Evolutionary conservation across 257 asterid genomes (phyloP), one percentile per base, ranked within the genome.

Genomic region (Solanum medicagineum): DNA sequence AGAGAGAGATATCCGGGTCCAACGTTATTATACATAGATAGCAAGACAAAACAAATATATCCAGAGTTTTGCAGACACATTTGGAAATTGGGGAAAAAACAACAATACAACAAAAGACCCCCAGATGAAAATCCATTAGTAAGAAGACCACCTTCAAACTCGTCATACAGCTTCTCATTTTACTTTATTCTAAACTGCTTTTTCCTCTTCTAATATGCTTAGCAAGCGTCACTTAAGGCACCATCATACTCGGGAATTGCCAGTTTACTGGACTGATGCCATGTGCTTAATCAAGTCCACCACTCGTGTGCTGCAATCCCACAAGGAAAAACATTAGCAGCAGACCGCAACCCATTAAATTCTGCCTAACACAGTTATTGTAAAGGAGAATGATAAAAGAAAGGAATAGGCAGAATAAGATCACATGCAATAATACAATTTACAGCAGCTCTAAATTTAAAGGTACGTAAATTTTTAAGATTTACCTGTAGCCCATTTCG

Each of bases 401-500:
- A 14, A 29, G 16, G 42, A 4, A 66, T 66, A 29, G 4, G n/a
- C 74, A 66, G 40, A 26, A 26, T 65, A 32, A 66, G 62, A 75
- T 49, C 47, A 20, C 26, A 9, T 16, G 24, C 12, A 68, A 36
- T 8, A 16, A 7, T 16, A 17, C 77, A 59, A 13, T 44, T 44
- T 17, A 69, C 24, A 49, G 62, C 62, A 56, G 22, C 57, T 81
- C 40, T 20, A 32, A 22, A 9, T 8, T 16, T 7, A 56, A 49
- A 75, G 24, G 40, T 22, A n/a, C 6, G n/a, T 22, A 47, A 74
- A 13, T 7, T 74, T n/a, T 60, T n/a, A 69, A 74, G 56, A 11
- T 24, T 81, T 75, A 94, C 98, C 97, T 93, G 97, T 93, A 93
- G 84, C 97, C 98, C 98, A 95, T 92, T 87, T 95, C 98, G 13